Conservation (phyloP, 2,329 filamentous ascomycete species). For the Leptographium flavum region DNA sequence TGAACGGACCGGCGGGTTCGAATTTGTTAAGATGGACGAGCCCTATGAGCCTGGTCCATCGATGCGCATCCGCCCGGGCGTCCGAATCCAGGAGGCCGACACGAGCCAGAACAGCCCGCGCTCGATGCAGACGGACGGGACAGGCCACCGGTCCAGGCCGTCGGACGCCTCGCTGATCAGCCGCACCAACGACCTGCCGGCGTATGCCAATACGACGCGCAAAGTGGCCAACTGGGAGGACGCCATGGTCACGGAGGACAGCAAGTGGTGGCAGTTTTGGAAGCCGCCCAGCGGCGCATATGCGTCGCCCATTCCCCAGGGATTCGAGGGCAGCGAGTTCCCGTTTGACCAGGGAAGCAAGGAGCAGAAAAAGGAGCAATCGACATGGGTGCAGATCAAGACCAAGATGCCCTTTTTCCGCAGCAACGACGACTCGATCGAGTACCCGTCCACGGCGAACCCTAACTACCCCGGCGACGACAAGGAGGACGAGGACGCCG, state of each 20-base stretch:
- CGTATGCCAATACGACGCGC: conserved; percentile 36
- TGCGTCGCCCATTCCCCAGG: conserved; percentile 46
- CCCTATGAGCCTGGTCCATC: conserved; percentile 2
- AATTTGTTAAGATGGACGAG: conserved; percentile 14
- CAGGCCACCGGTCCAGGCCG: conserved; percentile 19
- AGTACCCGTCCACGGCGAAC: conserved; percentile 52
- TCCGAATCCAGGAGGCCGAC: neutral
- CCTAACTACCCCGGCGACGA: conserved; percentile 44
- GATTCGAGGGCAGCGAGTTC: conserved; percentile 28
- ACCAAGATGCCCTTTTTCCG: conserved; percentile 33
- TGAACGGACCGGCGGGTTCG: conserved; percentile 42
- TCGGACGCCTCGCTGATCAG: conserved; percentile 14
- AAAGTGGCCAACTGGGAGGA: conserved; percentile 33
- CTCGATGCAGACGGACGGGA: neutral
- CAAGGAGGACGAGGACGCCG: conserved; percentile 46
- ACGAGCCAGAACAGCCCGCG: neutral
- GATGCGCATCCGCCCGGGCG: neutral
- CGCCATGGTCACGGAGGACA: conserved; percentile 30
- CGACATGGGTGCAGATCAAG: conserved; percentile 36
- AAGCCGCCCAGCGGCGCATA: conserved; percentile 47
- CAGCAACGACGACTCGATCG: conserved; percentile 23
- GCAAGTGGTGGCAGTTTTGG: conserved; percentile 50
- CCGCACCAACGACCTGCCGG: conserved; percentile 2
- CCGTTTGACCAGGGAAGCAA: conserved; percentile 17
- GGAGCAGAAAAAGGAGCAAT: conserved; percentile 22